Percentiles rank a stretch among this genome's conserved stretches.
Evolutionary conservation across 768 basidiomycete genomes (phyloP).

Genomic region (Heimioporus sp.): DNA sequence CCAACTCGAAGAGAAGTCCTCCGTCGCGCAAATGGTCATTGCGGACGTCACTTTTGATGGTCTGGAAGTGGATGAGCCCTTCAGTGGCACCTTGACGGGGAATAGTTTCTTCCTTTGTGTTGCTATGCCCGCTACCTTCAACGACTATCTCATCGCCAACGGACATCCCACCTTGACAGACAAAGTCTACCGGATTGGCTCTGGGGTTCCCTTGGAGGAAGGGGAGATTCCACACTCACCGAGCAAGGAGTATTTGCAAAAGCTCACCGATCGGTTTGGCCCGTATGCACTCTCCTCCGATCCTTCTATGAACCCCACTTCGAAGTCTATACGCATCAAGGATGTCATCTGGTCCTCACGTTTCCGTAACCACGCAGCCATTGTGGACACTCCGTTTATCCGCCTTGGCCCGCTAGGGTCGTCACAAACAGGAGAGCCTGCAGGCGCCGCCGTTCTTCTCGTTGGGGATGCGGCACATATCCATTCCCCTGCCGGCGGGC

Average conservation of each 20-base stretch:
- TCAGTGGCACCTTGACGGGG: background rate
- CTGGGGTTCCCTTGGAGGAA: constrained; percentile 35
- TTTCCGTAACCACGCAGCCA: constrained; percentile 46
- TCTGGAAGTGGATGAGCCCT: background rate
- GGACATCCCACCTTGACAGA: constrained; percentile 6
- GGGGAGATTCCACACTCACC: constrained; percentile 40
- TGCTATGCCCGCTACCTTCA: constrained; percentile 14
- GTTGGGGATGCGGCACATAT: constrained; percentile 51
- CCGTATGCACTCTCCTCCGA: constrained; percentile 37
- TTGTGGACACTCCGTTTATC: constrained; percentile 40
- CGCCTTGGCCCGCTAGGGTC: constrained; percentile 5
- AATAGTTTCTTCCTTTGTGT: constrained; percentile 13
- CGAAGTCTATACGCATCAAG: constrained; percentile 32
- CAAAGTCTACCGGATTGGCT: constrained; percentile 40
- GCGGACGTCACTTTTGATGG: constrained; percentile 19
- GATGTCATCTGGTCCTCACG: constrained; percentile 45
- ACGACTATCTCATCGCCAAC: constrained; percentile 14
- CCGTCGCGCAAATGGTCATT: constrained; percentile 31
- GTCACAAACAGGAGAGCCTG: background rate
- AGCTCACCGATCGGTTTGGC: constrained; percentile 40
- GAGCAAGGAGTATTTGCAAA: constrained; percentile 43
- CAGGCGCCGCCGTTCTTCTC: constrained; percentile 27
- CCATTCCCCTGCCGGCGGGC: constrained; percentile 55
- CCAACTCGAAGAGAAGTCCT: constrained; percentile 18
- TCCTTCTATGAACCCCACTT: constrained; percentile 33